Evolutionary conservation across 805 yeast species (phyloP), one percentile per base, ranked within the genome.

Genomic region (Hanseniaspora vineae): DNA sequence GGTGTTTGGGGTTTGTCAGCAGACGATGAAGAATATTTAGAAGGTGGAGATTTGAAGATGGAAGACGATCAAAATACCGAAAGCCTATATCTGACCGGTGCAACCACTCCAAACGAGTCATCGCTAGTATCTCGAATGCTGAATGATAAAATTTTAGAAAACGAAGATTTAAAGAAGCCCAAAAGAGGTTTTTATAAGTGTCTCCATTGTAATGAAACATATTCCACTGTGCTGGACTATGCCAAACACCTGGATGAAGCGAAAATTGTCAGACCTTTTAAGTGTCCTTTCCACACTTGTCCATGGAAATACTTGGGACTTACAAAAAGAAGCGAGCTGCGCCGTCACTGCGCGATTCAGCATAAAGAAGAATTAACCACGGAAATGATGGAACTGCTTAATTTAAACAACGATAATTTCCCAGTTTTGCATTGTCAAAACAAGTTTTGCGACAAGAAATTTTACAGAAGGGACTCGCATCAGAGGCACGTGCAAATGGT

Each of bases 401-500:
- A 62, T 37, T 46, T 61, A 39, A 58, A 55, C 42, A 61, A 57
- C 18, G 59, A 57, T 31, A 52, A 58, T 14, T 62, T 56, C 37
- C 62, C 64, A n/a, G 53, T 58, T n/a, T 49, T 58, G 11, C 42
- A 51, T 4, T 69, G 73, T 49, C 52, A 61, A 0, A 54, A 60
- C 42, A 54, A 57, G 3, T 56, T 56, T 45, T 78, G 84, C 53
- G 69, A 67, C 10, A 75, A 72, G 51, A 55, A 54, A 8, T 77
- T 78, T 54, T 70, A 70, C 51, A 62, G 83, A 45, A 70, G 68
- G 46, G 83, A 78, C 56, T 72, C 81, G 1, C 65, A 71, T 48
- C 68, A 66, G 42, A 66, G 83, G 52, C 84, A 78, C 54, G 66
- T 66, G 31, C 68, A 68, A 45, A 62, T 77, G 50, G 80, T 75